Percentiles rank a stretch among this genome's conserved stretches.
Conservation (phyloP, 1,284 basidiomycete genomes). For the Laetiporus sulphureus region DNA sequence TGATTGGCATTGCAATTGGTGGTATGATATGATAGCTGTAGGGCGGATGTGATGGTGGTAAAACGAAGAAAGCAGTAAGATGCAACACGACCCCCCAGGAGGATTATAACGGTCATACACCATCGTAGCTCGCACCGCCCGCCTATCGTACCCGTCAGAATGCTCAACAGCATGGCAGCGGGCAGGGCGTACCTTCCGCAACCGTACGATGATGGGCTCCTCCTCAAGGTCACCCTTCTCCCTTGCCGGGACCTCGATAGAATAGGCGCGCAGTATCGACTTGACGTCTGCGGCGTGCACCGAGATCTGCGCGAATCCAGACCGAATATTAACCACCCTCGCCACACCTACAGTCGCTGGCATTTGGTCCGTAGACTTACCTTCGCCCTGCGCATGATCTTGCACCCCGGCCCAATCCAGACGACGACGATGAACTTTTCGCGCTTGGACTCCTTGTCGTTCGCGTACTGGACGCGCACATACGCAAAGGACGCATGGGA, state of each 20-base stretch:
- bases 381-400: slow-evolving; percentile 89
- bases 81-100: neutral
- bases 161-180: neutral
- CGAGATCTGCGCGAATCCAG: slow-evolving; percentile 55
- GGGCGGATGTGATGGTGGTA: too few relatives aligned
- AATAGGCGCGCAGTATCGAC: slow-evolving; percentile 68
- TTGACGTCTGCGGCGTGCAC: slow-evolving; percentile 87
- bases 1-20: too few relatives aligned
- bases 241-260: slow-evolving; percentile 79
- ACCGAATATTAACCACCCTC: neutral
- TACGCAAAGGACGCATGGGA: slow-evolving; percentile 79
- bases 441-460: slow-evolving; percentile 80
- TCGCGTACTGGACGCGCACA: slow-evolving; percentile 76
- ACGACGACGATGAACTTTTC: slow-evolving; percentile 88
- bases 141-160: slow-evolving; percentile 37
- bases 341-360: neutral
- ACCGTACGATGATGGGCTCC: slow-evolving; percentile 63
- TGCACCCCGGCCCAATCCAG: slow-evolving; percentile 84
- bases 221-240: slow-evolving; percentile 79
- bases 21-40: too few relatives aligned
- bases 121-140: slow-evolving; percentile 78
- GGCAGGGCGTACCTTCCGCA: slow-evolving; percentile 59
- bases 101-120: slow-evolving; percentile 40
- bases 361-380: slow-evolving; percentile 33
- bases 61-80: neutral